A percentile compares a stretch with the other conserved stretches of the same genome.
These are phyloP conservation scores for Soucietia sequanensis DNA, from an alignment of 805 yeast genomes.

Conservation along the genomic window DNA sequence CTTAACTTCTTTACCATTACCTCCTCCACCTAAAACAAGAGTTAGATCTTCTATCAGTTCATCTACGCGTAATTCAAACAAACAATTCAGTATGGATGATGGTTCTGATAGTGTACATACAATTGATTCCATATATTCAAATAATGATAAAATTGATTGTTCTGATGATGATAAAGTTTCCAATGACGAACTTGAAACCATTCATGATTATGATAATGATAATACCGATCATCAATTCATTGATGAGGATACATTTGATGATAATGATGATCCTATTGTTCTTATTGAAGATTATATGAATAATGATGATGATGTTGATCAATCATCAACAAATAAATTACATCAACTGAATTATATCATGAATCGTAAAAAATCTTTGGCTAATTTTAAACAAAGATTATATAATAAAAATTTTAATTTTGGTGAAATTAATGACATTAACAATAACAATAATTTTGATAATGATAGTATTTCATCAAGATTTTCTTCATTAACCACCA, in stretches of 20 bases:
- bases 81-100: no score
- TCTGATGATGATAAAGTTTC: not conserved
- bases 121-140: not conserved
- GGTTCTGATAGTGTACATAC: not conserved
- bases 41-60: not conserved
- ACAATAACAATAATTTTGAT: no score
- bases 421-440: no score
- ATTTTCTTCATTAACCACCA: not conserved
- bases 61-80: slow-evolving; percentile 1
- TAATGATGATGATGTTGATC: slow-evolving; percentile 2
- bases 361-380: slow-evolving; percentile 33
- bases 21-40: slow-evolving; percentile 42
- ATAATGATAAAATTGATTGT: not conserved
- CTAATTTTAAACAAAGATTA: slow-evolving; percentile 32
- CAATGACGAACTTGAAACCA: not conserved
- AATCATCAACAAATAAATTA: slow-evolving; percentile 2
- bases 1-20: slow-evolving; percentile 51
- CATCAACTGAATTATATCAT: slow-evolving; percentile 16
- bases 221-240: slow-evolving; percentile 11
- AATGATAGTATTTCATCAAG: slow-evolving; percentile 1
- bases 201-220: slow-evolving; percentile 1
- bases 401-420: slow-evolving; percentile 2
- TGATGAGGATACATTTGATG: slow-evolving; percentile 12
- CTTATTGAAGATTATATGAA: slow-evolving; percentile 56
- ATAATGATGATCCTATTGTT: slow-evolving; percentile 40